phyloP scores from a whole-genome alignment of 1,284 basidiomycete genomes.

The Vanrija sp. region DNA sequence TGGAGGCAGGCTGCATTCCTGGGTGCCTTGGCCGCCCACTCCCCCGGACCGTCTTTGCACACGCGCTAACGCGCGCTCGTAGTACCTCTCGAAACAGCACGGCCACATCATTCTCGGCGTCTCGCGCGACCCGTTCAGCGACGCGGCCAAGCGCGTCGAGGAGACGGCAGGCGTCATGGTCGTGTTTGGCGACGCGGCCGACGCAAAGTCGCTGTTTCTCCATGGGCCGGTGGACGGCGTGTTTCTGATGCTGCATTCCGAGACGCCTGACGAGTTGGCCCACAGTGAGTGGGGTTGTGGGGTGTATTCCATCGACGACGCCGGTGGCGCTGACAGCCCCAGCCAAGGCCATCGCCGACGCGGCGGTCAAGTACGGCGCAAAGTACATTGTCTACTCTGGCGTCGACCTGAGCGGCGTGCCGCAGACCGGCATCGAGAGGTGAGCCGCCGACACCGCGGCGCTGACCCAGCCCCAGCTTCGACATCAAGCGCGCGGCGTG shows the following conservation, averaged over 20 bases:
- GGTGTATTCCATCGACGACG: not conserved
- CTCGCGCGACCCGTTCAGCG: conserved; percentile 11
- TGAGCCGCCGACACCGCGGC: not conserved
- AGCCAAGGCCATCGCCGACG: conserved; percentile 42
- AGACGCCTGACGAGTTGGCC: not conserved
- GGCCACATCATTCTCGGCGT: conserved; percentile 19
- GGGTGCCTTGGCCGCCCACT: no score
- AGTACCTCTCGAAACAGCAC: not conserved
- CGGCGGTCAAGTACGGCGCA: conserved; percentile 43
- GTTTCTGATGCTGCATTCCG: not conserved
- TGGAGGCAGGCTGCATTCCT: no score
- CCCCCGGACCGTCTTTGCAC: no score
- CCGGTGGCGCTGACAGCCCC: not conserved
- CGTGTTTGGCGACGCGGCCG: conserved; percentile 7
- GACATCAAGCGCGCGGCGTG: conserved; percentile 1
- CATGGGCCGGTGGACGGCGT: not conserved
- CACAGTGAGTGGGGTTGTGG: not conserved
- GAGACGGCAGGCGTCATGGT: conserved; percentile 8
- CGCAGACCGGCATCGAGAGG: not conserved
- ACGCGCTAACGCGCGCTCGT: not conserved
- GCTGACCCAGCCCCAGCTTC: not conserved
- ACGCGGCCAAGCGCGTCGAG: conserved; percentile 8
- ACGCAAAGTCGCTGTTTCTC: conserved; percentile 3
- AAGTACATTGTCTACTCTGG: conserved; percentile 48
- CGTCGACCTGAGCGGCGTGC: conserved; percentile 8